Evolutionary conservation across 2,329 filamentous ascomycete species (phyloP).

Genomic region (Clarireedia monteithiana): DNA sequence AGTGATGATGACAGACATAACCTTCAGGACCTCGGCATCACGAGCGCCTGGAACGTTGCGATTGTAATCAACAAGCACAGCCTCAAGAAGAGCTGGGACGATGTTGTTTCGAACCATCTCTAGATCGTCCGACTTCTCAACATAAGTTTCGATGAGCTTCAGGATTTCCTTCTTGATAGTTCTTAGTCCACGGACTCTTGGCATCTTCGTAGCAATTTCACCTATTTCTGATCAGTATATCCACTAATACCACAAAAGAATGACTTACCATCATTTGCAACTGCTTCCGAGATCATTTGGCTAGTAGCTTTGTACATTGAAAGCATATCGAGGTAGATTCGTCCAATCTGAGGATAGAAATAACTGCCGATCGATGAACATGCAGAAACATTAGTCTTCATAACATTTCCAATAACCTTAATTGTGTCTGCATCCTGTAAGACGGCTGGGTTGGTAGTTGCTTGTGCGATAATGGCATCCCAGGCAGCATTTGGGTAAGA

Average conservation of each 20-base stretch:
- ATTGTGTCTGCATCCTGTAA: constrained; percentile 91
- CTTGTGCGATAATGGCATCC: constrained; percentile 88
- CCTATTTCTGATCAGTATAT: constrained; percentile 42
- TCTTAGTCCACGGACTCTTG: constrained; percentile 85
- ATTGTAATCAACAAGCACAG: constrained; percentile 92
- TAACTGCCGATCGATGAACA: constrained; percentile 94
- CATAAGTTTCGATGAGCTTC: constrained; percentile 96
- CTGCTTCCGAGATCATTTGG: constrained; percentile 87
- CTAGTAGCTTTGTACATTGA: constrained; percentile 99
- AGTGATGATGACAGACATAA: constrained; percentile 95
- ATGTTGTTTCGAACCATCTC: constrained; percentile 90
- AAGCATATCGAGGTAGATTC: constrained; percentile 97
- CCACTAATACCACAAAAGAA: neutral
- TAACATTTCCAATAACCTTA: constrained; percentile 98
- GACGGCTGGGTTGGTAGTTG: constrained; percentile 75
- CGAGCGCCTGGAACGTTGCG: constrained; percentile 92
- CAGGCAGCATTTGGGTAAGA: constrained; percentile 86
- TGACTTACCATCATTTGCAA: constrained; percentile 67
- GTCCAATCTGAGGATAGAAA: constrained; percentile 95
- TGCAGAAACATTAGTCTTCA: constrained; percentile 99
- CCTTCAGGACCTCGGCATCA: constrained; percentile 92
- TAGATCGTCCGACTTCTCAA: constrained; percentile 94
- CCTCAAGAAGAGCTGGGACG: constrained; percentile 91
- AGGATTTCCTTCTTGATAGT: constrained; percentile 99
- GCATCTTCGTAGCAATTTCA: constrained; percentile 93